phyloP scores from a whole-genome alignment of 1,284 basidiomycete species.

The Moniliophthora roreri region DNA sequence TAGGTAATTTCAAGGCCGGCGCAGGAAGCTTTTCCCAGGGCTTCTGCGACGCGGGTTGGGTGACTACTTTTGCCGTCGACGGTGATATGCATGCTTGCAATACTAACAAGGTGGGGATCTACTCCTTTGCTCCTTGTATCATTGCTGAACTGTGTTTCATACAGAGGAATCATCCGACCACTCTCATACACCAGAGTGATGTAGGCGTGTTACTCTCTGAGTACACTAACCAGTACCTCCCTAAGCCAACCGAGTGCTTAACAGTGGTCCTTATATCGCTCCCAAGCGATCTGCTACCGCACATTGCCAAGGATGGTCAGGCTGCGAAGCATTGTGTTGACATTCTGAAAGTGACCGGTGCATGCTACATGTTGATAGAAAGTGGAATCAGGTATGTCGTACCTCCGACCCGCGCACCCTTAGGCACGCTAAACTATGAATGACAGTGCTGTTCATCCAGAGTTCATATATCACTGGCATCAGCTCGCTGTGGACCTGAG shows the following conservation, averaged over 20 bases:
- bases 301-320: too few relatives aligned
- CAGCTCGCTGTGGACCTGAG: background rate
- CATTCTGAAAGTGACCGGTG: too few relatives aligned
- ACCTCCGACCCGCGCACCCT: too few relatives aligned
- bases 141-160: background rate
- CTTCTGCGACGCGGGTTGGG: background rate
- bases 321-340: too few relatives aligned
- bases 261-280: background rate
- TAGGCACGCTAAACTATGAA: too few relatives aligned
- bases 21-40: conserved; percentile 3
- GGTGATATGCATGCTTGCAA: background rate
- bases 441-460: background rate
- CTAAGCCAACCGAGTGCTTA: background rate
- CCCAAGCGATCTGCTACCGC: too few relatives aligned
- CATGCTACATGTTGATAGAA: too few relatives aligned
- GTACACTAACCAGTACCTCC: background rate
- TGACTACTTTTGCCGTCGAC: background rate
- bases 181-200: background rate
- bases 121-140: background rate
- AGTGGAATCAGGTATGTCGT: too few relatives aligned
- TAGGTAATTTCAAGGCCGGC: background rate
- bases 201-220: background rate
- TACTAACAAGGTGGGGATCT: background rate
- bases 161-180: background rate
- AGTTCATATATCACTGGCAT: background rate